A percentile compares a stretch with the other conserved stretches of the same genome.
These are phyloP conservation scores for Cercis canadensis DNA, from an alignment of 306 rosid species.

Conservation along the genomic window DNA sequence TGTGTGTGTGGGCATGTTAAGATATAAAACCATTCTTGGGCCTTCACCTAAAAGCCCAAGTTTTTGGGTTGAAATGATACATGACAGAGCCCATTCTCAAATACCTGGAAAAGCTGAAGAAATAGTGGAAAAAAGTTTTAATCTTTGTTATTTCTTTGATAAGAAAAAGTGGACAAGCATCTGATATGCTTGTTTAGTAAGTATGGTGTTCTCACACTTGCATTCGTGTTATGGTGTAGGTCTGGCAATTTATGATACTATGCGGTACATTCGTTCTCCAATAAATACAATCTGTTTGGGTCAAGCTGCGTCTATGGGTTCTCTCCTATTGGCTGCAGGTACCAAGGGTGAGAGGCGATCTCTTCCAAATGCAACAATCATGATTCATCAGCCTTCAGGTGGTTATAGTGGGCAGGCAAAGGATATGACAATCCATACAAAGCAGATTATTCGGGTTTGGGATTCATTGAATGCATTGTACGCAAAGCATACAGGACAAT, in stretches of 20 bases:
- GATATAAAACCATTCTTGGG: no score
- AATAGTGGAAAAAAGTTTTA: neutral
- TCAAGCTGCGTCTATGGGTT: slow-evolving; percentile 98
- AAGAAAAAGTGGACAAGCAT: neutral
- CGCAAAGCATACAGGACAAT: slow-evolving; percentile 76
- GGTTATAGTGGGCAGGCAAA: slow-evolving; percentile 97
- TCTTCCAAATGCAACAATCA: slow-evolving; percentile 87
- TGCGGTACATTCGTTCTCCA: slow-evolving; percentile 95
- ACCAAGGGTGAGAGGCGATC: slow-evolving; percentile 91
- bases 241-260: slow-evolving; percentile 95
- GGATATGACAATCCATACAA: slow-evolving; percentile 86
- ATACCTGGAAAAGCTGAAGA: no score
- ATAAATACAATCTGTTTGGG: slow-evolving; percentile 87
- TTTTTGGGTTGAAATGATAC: no score
- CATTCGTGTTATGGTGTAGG: slow-evolving; percentile 52
- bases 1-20: no score
- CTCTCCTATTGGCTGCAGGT: slow-evolving; percentile 93
- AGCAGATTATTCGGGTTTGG: slow-evolving; percentile 90
- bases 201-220: slow-evolving; percentile 24
- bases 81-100: no score
- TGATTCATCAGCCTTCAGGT: slow-evolving; percentile 98
- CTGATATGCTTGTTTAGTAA: neutral
- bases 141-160: neutral
- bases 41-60: no score
- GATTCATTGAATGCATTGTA: slow-evolving; percentile 78